Conservation (phyloP, 2,329 filamentous ascomycete genomes). For the Aspergillus fumigatus region DNA sequence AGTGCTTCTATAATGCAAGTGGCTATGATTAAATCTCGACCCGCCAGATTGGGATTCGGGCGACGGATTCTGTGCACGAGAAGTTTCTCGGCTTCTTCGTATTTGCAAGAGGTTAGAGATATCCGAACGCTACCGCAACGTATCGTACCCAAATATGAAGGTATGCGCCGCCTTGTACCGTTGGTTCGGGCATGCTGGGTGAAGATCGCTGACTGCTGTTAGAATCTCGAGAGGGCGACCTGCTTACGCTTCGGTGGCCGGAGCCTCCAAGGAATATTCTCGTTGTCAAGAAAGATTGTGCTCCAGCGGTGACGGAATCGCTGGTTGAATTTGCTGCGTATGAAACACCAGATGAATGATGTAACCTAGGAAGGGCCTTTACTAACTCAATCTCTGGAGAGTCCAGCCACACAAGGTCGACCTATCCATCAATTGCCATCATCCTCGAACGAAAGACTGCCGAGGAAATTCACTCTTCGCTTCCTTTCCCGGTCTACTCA, state of each 20-base stretch:
- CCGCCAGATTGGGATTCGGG: slow-evolving; percentile 7
- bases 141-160: slow-evolving; percentile 60
- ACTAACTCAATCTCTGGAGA: neutral
- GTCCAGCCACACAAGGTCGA: slow-evolving; percentile 65
- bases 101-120: slow-evolving; percentile 40
- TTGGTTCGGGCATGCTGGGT: neutral
- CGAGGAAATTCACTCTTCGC: slow-evolving; percentile 60
- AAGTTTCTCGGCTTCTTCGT: slow-evolving; percentile 40
- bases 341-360: neutral
- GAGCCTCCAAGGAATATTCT: slow-evolving; percentile 64
- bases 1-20: slow-evolving; percentile 15
- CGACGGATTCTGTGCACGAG: slow-evolving; percentile 19
- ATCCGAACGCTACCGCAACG: slow-evolving; percentile 45
- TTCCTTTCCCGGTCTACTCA: slow-evolving; percentile 70
- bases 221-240: slow-evolving; percentile 56
- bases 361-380: neutral
- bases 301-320: slow-evolving; percentile 51
- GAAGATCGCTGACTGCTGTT: slow-evolving; percentile 3
- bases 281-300: slow-evolving; percentile 62
- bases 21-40: slow-evolving; percentile 11
- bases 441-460: slow-evolving; percentile 79
- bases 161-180: slow-evolving; percentile 38
- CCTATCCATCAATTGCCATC: slow-evolving; percentile 76
- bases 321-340: slow-evolving; percentile 55
- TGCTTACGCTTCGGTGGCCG: slow-evolving; percentile 64